Conservation (phyloP, 306 rosid species). For the Crotalaria pallida region DNA sequence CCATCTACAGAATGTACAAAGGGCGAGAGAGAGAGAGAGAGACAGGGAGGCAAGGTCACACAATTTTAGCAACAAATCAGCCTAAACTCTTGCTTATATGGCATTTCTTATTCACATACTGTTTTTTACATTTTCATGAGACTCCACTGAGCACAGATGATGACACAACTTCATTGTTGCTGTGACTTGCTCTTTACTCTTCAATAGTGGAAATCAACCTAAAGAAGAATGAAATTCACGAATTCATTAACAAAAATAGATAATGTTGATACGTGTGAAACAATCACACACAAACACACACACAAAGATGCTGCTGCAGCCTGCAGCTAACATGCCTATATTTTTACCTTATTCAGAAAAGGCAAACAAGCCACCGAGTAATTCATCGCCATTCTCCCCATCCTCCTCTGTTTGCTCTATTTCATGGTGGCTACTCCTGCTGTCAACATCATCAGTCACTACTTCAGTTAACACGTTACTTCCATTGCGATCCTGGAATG, state of each 20-base stretch:
- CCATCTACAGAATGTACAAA: constrained; percentile 40
- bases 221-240: constrained; percentile 4
- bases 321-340: not conserved
- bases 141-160: not conserved
- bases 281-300: not conserved
- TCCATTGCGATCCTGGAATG: constrained; percentile 42
- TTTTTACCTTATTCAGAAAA: constrained; percentile 62
- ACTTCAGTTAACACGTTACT: constrained; percentile 40
- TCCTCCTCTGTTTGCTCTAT: constrained; percentile 37
- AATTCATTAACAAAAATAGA: not conserved
- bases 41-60: constrained; percentile 7
- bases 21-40: too few species aligned
- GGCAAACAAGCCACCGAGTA: constrained; percentile 56
- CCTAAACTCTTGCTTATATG: constrained; percentile 16
- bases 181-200: not conserved
- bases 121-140: constrained; percentile 13
- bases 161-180: constrained; percentile 18
- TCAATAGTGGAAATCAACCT: constrained; percentile 19
- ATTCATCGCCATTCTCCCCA: constrained; percentile 46
- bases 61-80: not conserved
- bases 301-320: not conserved
- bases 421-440: constrained; percentile 39
- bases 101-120: constrained; percentile 19
- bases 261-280: not conserved
- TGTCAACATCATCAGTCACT: constrained; percentile 51